Percentiles rank a stretch among this genome's conserved stretches.
Conservation (phyloP, 208 protist species). For the Crithidia sp. region DNA sequence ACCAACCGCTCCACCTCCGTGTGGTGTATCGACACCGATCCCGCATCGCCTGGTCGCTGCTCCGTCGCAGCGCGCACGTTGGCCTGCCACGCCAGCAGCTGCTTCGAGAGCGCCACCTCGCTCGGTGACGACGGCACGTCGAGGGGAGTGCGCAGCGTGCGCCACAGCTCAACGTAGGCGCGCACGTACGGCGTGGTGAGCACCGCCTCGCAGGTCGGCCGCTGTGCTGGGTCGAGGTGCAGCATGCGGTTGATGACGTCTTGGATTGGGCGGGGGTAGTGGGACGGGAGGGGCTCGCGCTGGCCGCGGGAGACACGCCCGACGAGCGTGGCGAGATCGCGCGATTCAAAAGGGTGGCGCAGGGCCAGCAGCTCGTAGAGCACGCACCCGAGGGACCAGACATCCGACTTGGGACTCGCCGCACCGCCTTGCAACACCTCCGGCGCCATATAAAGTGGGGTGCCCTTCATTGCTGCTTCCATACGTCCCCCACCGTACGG, state of each 20-base stretch:
- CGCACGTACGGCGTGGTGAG: slow-evolving; percentile 58
- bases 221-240: slow-evolving; percentile 43
- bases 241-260: slow-evolving; percentile 74
- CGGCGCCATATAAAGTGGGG: slow-evolving; percentile 95
- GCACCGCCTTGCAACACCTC: slow-evolving; percentile 87
- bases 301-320: slow-evolving; percentile 77
- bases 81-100: slow-evolving; percentile 38
- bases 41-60: slow-evolving; percentile 22
- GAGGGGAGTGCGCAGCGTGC: slow-evolving; percentile 31
- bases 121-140: slow-evolving; percentile 30
- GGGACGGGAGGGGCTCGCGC: slow-evolving; percentile 64
- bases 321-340: slow-evolving; percentile 74
- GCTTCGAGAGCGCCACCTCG: slow-evolving; percentile 40
- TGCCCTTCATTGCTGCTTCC: slow-evolving; percentile 85
- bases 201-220: slow-evolving; percentile 75
- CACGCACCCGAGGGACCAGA: slow-evolving; percentile 94
- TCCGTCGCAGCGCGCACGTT: slow-evolving; percentile 4
- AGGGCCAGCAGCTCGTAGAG: slow-evolving; percentile 89
- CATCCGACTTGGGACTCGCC: slow-evolving; percentile 74
- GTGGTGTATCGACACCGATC: slow-evolving; percentile 26
- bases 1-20: slow-evolving; percentile 34
- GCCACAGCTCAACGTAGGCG: slow-evolving; percentile 52
- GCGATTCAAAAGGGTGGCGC: slow-evolving; percentile 85
- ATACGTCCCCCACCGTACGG: slow-evolving; percentile 14
- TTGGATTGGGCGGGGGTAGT: slow-evolving; percentile 65